These are phyloP conservation scores for Phytophthora citricola DNA, from an alignment of 352 stramenopile genomes.

Conservation along the genomic window DNA sequence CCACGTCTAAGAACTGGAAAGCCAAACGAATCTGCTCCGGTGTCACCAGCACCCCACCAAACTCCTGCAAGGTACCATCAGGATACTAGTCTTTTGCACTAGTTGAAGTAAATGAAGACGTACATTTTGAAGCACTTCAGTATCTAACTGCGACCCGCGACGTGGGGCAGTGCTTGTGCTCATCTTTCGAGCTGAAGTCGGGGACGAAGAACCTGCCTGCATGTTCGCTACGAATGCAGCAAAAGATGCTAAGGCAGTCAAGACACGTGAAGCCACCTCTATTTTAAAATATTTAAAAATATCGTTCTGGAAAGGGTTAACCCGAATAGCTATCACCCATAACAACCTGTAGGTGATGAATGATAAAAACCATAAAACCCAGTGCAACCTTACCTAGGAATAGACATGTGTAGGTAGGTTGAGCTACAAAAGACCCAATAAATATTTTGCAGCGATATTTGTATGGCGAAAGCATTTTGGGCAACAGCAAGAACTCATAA, in stretches of 20 bases:
- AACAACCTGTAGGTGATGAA: too few species aligned
- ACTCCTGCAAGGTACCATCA: constrained; percentile 43
- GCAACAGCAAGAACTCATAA: too few species aligned
- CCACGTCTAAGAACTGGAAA: constrained; percentile 92
- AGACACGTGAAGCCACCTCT: neutral
- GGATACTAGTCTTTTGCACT: neutral
- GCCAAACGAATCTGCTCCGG: constrained; percentile 84
- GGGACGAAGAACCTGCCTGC: constrained; percentile 13
- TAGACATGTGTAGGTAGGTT: too few species aligned
- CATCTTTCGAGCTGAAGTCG: constrained; percentile 8
- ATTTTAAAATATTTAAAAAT: constrained; percentile 7
- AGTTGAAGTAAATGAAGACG: neutral
- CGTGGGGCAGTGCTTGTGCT: constrained; percentile 10
- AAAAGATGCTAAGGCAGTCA: too few species aligned
- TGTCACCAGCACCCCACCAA: constrained; percentile 85
- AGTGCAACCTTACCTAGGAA: too few species aligned
- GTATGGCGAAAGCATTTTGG: too few species aligned
- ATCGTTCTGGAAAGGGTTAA: neutral
- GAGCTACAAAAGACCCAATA: too few species aligned
- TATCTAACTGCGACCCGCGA: constrained; percentile 13
- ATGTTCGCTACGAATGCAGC: constrained; percentile 4
- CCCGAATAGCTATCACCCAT: neutral
- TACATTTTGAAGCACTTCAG: constrained; percentile 31
- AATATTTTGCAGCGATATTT: too few species aligned
- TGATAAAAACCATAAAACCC: too few species aligned